Evolutionary conservation across 768 basidiomycete species (phyloP), one percentile per base, ranked within the genome.

Genomic region (Trametopsis cervina): DNA sequence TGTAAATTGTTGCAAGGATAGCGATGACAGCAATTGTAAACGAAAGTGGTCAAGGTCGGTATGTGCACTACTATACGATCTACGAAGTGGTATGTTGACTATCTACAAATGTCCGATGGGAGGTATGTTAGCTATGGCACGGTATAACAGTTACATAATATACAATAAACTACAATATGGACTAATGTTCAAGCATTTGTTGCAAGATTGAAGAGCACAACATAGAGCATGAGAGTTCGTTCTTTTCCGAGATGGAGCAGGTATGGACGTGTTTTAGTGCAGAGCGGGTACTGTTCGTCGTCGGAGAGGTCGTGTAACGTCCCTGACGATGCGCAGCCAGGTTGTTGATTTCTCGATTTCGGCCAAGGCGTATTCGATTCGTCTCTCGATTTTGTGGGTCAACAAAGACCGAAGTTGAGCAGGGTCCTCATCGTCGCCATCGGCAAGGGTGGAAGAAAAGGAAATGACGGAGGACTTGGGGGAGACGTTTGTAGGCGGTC

Each of bases 261-360:
- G 29, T 7, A 33, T 7, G 15, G 15, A 33, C 29, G 29, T 15
- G 15, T 33, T 33, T 33, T 15, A 33, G 29, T 33, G 29, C 9
- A 15, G 9, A 7, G 29, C 15, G 29, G 29, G 9, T 15, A 33
- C 15, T 33, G 29, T 33, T 15, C 29, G 29, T 25, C 43, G 43
- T 11, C 24, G 29, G 4, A 51, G 44, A 29, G 38, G 26, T 43
- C 50, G 43, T 37, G 38, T 69, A 23, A 78, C 80, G 42, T 79
- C 81, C 54, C 77, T 80, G 50, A 86, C 75, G 43, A 85, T 76
- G 40, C 73, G 69, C 17, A 85, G 62, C 83, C 85, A 86, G 1
- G 63, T 65, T 18, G 67, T 68, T 26, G 72, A 72, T 53, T 73
- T 76, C 50, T 86, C 82, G 37, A 85, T 68, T 57, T 85, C 81